phyloP scores from a whole-genome alignment of 805 yeast species.

The Brettanomyces sp. region DNA sequence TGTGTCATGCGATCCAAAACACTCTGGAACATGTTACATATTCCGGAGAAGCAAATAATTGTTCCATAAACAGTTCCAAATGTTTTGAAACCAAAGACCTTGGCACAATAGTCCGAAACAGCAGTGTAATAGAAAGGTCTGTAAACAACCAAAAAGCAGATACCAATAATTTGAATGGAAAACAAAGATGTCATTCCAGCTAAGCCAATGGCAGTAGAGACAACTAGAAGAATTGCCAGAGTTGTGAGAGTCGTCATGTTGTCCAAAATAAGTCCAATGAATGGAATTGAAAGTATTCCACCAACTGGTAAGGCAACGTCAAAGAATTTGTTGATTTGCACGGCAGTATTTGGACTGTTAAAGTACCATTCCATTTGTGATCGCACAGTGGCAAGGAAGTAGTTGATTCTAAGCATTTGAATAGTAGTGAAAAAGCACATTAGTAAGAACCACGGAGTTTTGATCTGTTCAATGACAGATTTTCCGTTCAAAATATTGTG shows the following conservation, averaged over 20 bases:
- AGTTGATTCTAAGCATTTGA: constrained; percentile 87
- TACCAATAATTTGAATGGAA: constrained; percentile 56
- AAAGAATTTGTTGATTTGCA: constrained; percentile 58
- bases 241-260: constrained; percentile 55
- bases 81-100: constrained; percentile 85
- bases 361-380: constrained; percentile 74
- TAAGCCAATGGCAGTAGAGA: constrained; percentile 59
- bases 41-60: constrained; percentile 72
- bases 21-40: constrained; percentile 68
- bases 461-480: constrained; percentile 28
- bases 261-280: constrained; percentile 75
- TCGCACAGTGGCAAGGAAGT: constrained; percentile 82
- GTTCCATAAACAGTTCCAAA: constrained; percentile 90
- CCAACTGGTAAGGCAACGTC: constrained; percentile 86
- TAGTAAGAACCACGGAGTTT: constrained; percentile 65
- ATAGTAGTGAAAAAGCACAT: constrained; percentile 75
- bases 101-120: constrained; percentile 83
- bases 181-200: constrained; percentile 50
- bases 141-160: constrained; percentile 63
- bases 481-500: constrained; percentile 74
- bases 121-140: constrained; percentile 92
- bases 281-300: constrained; percentile 78
- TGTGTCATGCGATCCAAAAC: constrained; percentile 65
- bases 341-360: constrained; percentile 41
- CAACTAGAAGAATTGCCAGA: constrained; percentile 38